Evolutionary conservation across 345 rosid genomes (phyloP), one percentile per base, ranked within the genome.

Genomic region (Bretschneidera sinensis): DNA sequence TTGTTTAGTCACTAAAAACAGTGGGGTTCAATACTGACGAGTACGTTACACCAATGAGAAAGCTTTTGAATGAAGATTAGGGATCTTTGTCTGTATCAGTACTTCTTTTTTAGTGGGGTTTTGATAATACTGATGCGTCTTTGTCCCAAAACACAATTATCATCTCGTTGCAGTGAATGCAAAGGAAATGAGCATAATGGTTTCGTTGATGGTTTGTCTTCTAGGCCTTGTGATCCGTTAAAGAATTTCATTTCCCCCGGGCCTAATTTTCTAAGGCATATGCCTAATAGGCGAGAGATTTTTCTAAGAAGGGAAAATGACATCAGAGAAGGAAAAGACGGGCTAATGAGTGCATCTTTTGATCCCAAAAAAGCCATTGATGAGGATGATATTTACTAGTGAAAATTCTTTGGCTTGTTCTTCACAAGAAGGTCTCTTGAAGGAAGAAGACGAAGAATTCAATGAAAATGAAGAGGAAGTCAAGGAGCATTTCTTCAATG

Each of bases 221-320:
- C 60, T 43, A 53, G 24, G 16, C 58, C 70, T 66, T 67, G 58
- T 39, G 78, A 70, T 24, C 75, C 71, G 18, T 59, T 35, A 24
- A 60, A 21, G 5, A 68, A 48, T 65, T 53, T 31, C 35, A 70
- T 56, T 19, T 60, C 61, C 18, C 78, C 78, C 5, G 61, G 83
- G 76, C 78, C 83, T 61, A 50, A 19, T 55, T 79, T 75, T 54
- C 69, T 72, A 59, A 61, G 74, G 6, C 69, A 79, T 5, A 48
- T 67, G 22, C 78, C 83, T 3, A 59, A 64, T 34, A 45, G 83
- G 15, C 57, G 48, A 2, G 73, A 75, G 22, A 63, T 69, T 16
- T 1, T 72, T 21, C 48, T 64, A 17, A 54, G 23, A 2, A 5
- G 18, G 17, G 71, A 69, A 66, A 67, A 65, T 56, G 63, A 48